Evolutionary conservation across 176 grass and related monocot genomes (phyloP).

Genomic region (Cenchrus purpureus): DNA sequence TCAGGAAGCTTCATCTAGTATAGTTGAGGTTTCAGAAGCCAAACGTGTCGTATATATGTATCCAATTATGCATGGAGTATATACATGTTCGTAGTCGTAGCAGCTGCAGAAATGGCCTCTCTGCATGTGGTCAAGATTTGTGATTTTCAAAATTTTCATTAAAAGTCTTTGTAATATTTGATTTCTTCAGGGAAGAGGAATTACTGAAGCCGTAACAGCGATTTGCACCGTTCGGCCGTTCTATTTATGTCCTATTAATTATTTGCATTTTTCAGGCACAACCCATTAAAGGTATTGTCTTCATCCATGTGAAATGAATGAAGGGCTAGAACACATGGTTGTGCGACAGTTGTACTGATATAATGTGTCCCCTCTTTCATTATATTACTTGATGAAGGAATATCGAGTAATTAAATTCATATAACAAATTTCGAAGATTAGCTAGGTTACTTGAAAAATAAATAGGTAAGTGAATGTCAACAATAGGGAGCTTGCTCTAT

Average conservation of each 20-base stretch:
- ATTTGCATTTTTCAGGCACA: background rate
- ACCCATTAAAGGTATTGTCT: background rate
- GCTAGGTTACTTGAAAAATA: background rate
- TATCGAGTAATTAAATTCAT: background rate
- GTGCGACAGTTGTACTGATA: background rate
- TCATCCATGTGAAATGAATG: background rate
- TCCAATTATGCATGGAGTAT: background rate
- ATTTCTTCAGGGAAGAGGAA: slow-evolving; percentile 16
- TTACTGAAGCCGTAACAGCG: slow-evolving; percentile 28
- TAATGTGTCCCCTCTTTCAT: background rate
- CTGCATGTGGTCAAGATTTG: slow-evolving; percentile 25
- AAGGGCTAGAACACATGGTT: background rate
- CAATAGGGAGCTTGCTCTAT: background rate
- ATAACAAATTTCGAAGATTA: background rate
- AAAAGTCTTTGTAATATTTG: background rate
- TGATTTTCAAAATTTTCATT: background rate
- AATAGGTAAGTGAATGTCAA: background rate
- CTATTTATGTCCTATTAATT: background rate
- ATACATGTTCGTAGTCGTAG: background rate
- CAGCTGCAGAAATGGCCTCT: slow-evolving; percentile 11
- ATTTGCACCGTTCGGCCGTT: background rate
- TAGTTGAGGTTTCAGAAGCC: slow-evolving; percentile 15
- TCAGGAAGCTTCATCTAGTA: slow-evolving; percentile 33
- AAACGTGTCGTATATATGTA: background rate
- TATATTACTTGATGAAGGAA: background rate